A percentile compares a stretch with the other conserved stretches of the same genome.
Evolutionary conservation across 1,139 yeast genomes (phyloP).

Genomic region (Yarrowia galli): DNA sequence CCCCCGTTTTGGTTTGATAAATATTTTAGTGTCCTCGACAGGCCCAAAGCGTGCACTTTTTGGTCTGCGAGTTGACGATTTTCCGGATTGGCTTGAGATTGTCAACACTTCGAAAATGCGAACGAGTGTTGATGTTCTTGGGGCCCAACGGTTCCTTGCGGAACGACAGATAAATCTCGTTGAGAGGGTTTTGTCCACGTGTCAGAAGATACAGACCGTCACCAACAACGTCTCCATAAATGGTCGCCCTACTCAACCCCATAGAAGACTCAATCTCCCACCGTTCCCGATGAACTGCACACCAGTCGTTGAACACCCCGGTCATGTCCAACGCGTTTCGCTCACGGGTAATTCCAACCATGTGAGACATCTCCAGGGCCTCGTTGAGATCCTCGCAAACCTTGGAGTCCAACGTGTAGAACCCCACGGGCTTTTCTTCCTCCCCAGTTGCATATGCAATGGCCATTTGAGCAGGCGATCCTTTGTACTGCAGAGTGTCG

Average conservation of each 20-base stretch:
- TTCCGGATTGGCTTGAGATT: background rate
- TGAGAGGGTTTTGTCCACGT: background rate
- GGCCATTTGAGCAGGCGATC: background rate
- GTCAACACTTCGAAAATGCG: background rate
- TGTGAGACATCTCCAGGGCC: background rate
- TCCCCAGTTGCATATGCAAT: background rate
- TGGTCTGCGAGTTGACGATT: background rate
- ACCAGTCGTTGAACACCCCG: background rate
- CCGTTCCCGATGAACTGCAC: background rate
- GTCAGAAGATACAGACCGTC: conserved; percentile 6
- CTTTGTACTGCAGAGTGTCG: background rate
- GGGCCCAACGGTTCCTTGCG: background rate
- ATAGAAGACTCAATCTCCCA: background rate
- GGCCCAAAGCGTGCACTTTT: background rate
- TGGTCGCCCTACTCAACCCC: too few species aligned
- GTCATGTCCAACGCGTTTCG: background rate
- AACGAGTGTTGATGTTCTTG: background rate
- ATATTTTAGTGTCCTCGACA: background rate
- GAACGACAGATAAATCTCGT: conserved; percentile 2
- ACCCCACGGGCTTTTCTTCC: background rate
- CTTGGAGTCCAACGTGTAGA: background rate
- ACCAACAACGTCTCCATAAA: background rate
- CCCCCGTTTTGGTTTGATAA: too few species aligned
- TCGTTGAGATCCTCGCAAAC: background rate
- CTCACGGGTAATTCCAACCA: background rate